Conservation (phyloP, 2,329 filamentous ascomycete genomes). For the Sporothrix dimorphospora region DNA sequence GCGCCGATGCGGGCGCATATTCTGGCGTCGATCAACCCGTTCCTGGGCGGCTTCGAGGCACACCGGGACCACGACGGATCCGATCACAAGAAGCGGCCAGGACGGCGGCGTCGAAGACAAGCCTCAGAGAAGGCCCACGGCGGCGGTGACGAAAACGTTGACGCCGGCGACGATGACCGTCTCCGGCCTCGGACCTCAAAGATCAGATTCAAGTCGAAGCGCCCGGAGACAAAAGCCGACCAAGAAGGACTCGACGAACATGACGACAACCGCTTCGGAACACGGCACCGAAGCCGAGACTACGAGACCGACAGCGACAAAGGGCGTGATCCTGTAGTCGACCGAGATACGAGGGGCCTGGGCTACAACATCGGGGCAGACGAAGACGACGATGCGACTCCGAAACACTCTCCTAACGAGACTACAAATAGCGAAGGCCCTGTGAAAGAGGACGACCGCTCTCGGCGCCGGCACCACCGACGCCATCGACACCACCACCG, state of each 20-base stretch:
- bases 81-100: constrained; percentile 14
- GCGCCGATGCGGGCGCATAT: constrained; percentile 51
- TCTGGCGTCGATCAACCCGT: constrained; percentile 53
- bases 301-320: constrained; percentile 9
- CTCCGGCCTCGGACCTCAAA: background rate
- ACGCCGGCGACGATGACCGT: background rate
- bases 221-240: background rate
- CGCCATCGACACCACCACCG: constrained; percentile 3
- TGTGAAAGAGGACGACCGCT: background rate
- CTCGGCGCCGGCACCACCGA: constrained; percentile 2
- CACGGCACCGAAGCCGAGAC: constrained; percentile 23
- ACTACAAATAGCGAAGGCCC: background rate
- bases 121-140: background rate
- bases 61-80: constrained; percentile 6
- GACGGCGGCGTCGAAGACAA: constrained; percentile 9
- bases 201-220: background rate
- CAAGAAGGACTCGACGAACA: background rate
- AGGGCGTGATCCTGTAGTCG: background rate
- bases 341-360: background rate
- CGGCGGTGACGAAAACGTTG: background rate
- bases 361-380: background rate
- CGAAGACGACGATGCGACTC: background rate
- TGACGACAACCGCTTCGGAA: constrained; percentile 10
- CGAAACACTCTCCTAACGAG: background rate
- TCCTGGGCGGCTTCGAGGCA: constrained; percentile 28